Conservation (phyloP, 2,329 filamentous ascomycete species). For the Curvularia spicifera region DNA sequence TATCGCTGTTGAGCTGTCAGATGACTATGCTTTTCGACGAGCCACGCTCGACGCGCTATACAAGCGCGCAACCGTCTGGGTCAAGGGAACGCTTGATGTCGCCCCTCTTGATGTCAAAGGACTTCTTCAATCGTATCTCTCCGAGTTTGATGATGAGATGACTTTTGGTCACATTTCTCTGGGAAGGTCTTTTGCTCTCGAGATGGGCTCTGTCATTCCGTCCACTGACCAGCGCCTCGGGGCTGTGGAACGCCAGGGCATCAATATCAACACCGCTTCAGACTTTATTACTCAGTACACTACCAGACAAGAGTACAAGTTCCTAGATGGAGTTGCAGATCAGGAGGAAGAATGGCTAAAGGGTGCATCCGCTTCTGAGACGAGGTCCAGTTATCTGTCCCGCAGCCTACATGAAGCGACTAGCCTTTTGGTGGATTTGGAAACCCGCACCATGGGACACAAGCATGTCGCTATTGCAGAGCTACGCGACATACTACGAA, state of each 20-base stretch:
- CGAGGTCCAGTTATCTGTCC: conserved; percentile 32
- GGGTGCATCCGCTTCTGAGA: conserved; percentile 49
- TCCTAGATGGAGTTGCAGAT: conserved; percentile 76
- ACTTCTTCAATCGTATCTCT: conserved; percentile 92
- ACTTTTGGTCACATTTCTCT: conserved; percentile 90
- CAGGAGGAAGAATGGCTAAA: conserved; percentile 68
- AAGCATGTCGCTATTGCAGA: conserved; percentile 75
- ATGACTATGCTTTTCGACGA: conserved; percentile 84
- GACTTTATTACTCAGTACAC: conserved; percentile 98
- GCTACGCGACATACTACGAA: conserved; percentile 79
- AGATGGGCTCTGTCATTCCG: conserved; percentile 88
- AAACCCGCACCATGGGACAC: conserved; percentile 71
- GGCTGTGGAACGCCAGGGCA: conserved; percentile 77
- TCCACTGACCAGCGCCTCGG: conserved; percentile 81
- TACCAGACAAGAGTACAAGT: conserved; percentile 92
- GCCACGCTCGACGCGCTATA: conserved; percentile 80
- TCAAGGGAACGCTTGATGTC: conserved; percentile 78
- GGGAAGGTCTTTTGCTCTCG: conserved; percentile 90
- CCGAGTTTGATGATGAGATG: conserved; percentile 90
- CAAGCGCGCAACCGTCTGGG: conserved; percentile 78
- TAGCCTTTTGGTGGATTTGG: conserved; percentile 72
- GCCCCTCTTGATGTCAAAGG: conserved; percentile 95
- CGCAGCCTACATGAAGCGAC: conserved; percentile 60
- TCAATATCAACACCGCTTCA: conserved; percentile 86
- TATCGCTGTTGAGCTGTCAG: conserved; percentile 87